These are phyloP conservation scores for Wickerhamiella sorbophila DNA, from an alignment of 805 yeast species.

Conservation along the genomic window DNA sequence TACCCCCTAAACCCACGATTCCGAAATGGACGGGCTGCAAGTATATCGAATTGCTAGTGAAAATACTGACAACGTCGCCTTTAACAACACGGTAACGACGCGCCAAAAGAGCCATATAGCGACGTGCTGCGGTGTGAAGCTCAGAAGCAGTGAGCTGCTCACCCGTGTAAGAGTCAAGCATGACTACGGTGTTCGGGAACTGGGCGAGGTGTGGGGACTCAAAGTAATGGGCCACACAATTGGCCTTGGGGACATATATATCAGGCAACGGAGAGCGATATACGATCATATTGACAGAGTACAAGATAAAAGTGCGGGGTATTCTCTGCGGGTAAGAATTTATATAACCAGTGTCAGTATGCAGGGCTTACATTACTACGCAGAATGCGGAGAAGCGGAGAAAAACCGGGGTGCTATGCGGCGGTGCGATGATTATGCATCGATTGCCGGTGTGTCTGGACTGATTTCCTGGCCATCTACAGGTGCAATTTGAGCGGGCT, in stretches of 20 bases:
- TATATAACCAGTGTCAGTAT: too few relatives aligned
- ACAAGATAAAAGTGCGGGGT: neutral
- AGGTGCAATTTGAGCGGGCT: too few relatives aligned
- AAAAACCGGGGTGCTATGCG: too few relatives aligned
- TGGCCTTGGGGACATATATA: neutral
- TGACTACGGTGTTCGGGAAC: neutral
- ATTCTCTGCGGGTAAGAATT: too few relatives aligned
- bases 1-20: slow-evolving; percentile 18
- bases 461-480: too few relatives aligned
- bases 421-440: too few relatives aligned
- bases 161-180: neutral
- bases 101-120: slow-evolving; percentile 12
- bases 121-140: slow-evolving; percentile 1
- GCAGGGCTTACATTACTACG: too few relatives aligned
- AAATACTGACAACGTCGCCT: slow-evolving; percentile 20
- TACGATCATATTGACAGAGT: slow-evolving; percentile 1
- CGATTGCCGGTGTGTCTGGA: too few relatives aligned
- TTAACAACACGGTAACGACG: slow-evolving; percentile 9
- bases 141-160: neutral
- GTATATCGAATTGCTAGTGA: slow-evolving; percentile 18
- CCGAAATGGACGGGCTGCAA: slow-evolving; percentile 21
- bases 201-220: neutral
- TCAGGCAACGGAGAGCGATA: neutral
- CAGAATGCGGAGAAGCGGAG: too few relatives aligned
- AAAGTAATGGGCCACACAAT: neutral